phyloP scores from a whole-genome alignment of 495 filamentous ascomycete genomes.

The Penicillium samsonianum region DNA sequence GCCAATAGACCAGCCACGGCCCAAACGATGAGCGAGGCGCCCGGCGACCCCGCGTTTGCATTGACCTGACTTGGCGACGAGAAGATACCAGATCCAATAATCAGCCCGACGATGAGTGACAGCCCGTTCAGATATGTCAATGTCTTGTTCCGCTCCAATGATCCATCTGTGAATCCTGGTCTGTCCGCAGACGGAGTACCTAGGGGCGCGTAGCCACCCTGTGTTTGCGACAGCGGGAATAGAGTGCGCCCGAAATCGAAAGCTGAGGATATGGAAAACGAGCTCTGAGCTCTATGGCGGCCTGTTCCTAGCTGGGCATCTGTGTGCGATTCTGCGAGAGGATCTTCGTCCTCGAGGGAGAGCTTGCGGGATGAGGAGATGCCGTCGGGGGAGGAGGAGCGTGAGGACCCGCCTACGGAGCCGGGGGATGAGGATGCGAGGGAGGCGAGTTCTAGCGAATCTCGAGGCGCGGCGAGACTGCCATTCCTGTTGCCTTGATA shows the following conservation, averaged over 20 bases:
- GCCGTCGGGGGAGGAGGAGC: constrained; percentile 77
- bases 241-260: constrained; percentile 93
- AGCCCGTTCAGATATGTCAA: constrained; percentile 92
- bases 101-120: constrained; percentile 84
- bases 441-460: constrained; percentile 95
- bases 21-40: constrained; percentile 89
- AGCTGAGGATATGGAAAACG: constrained; percentile 86
- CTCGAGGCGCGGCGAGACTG: constrained; percentile 56
- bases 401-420: constrained; percentile 57
- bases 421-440: constrained; percentile 73
- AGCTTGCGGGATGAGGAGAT: constrained; percentile 88
- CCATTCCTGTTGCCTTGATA: constrained; percentile 35
- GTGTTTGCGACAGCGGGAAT: constrained; percentile 87
- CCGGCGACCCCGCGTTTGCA: constrained; percentile 86
- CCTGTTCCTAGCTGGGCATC: constrained; percentile 47
- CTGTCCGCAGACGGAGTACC: constrained; percentile 65
- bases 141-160: constrained; percentile 91
- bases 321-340: constrained; percentile 60
- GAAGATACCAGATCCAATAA: constrained; percentile 98
- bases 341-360: constrained; percentile 85
- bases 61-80: constrained; percentile 94
- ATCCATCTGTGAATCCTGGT: constrained; percentile 48
- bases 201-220: constrained; percentile 77
- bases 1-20: constrained; percentile 83
- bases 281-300: constrained; percentile 57